Base-by-base conservation (phyloP, 2,329 filamentous ascomycete species). In the Botrytis tulipae region DNA sequence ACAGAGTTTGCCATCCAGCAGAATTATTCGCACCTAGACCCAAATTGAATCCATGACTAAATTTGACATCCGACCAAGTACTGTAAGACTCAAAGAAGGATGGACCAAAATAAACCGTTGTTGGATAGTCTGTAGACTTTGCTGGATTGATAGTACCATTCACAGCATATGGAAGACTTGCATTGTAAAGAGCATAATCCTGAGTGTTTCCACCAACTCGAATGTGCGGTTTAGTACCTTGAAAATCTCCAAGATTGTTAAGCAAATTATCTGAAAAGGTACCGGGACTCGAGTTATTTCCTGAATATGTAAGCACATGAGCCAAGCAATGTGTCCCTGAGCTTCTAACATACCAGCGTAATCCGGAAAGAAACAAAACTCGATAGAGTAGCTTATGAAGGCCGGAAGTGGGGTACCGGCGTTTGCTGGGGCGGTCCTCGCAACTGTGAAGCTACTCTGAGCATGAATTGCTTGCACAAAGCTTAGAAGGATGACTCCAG, bases 161-260 rank as follows among this genome's bases (percentile, higher is more conserved):
- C 16, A 87, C 82, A 9, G 86, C 86, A 10, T 83, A 82, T 1
- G 83, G 79, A 9, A 89, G 85, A 6, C 84, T 84, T 2, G 84
- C 81, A 75, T 91, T 85, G 80, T 88, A 91, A 54, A 91, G 83
- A 8, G 88, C 88, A 76, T 87, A 90, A 81, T 91, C 89, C 80
- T 91, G 89, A 0, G 89, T 91, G 77, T 91, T 91, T n/a, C 89
- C 90, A 5, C 90, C 89, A 2, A 91, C 88, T 25, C 89, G 84
- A 72, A 91, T 87, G 76, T 88, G 84, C 2, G 89, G 89, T 75
- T 89, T 89, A 10, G 83, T 84, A 14, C 88, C 88, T 22, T 83
- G 84, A 5, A 90, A 78, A n/a, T 84, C 79, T 1, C 83, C 86
- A 32, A 91, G 77, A 73, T 90, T 91, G 46, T 86, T 84, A 40